Conservation (phyloP, 164 flowering plant species). For the Warburgia ugandensis region DNA sequence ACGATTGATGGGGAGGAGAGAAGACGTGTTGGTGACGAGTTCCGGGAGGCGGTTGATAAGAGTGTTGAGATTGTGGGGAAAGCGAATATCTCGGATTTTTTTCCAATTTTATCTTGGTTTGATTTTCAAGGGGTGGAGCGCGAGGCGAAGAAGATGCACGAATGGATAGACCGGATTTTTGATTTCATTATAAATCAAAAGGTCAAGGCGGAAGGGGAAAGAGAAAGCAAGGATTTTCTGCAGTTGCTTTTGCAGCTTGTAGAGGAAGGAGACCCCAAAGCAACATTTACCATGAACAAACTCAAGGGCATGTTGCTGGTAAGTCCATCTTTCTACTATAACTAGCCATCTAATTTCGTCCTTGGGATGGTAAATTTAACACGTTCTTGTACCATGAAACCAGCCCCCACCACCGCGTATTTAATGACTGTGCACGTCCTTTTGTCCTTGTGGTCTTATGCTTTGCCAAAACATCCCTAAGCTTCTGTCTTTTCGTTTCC, state of each 20-base stretch:
- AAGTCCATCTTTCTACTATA: too few relatives aligned
- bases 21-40: conserved; percentile 5
- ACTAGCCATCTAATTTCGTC: too few relatives aligned
- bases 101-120: conserved; percentile 19
- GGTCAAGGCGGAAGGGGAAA: background rate
- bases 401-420: too few relatives aligned
- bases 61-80: conserved; percentile 2
- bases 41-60: conserved; percentile 3
- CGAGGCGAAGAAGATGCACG: background rate
- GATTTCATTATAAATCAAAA: conserved; percentile 1
- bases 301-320: too few relatives aligned
- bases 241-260: background rate
- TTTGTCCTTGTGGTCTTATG: too few relatives aligned
- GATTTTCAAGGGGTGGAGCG: conserved; percentile 27
- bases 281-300: background rate
- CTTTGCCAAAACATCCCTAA: too few relatives aligned
- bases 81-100: conserved; percentile 25
- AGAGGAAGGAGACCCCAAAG: conserved; percentile 1
- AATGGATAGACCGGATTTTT: conserved; percentile 9
- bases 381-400: too few relatives aligned
- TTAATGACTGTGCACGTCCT: too few relatives aligned
- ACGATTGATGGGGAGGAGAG: conserved; percentile 9
- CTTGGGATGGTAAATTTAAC: too few relatives aligned
- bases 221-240: conserved; percentile 2
- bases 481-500: too few relatives aligned